Percentiles rank a stretch among this genome's conserved stretches.
These are phyloP conservation scores for Metarhizium humberi DNA, from an alignment of 2,329 filamentous ascomycete genomes.

Conservation along the genomic window DNA sequence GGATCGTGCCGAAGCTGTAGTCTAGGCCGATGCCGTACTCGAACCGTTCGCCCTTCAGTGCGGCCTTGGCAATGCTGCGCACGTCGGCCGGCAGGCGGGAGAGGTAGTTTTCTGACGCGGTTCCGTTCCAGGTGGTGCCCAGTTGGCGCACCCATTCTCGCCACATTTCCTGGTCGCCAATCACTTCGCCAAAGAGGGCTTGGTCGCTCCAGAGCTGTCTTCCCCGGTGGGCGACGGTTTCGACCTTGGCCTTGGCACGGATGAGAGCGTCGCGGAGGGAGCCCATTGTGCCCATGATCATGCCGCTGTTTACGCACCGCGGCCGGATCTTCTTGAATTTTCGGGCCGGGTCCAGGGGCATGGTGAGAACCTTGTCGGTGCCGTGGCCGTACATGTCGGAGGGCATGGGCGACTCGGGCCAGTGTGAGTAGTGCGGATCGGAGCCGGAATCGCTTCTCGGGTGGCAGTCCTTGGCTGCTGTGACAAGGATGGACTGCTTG, in stretches of 20 bases:
- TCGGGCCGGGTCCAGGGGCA: slow-evolving; percentile 20
- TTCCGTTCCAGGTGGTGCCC: slow-evolving; percentile 23
- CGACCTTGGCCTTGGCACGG: slow-evolving; percentile 16
- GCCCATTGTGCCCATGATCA: slow-evolving; percentile 24
- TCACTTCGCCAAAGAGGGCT: slow-evolving; percentile 27
- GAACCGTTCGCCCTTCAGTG: slow-evolving; percentile 20
- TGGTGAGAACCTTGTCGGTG: slow-evolving; percentile 19
- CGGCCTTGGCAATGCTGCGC: slow-evolving; percentile 16
- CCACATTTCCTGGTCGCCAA: slow-evolving; percentile 29
- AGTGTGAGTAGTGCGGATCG: slow-evolving; percentile 25
- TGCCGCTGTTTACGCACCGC: slow-evolving; percentile 25
- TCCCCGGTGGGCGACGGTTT: slow-evolving; percentile 17
- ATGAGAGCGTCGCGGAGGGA: slow-evolving; percentile 15
- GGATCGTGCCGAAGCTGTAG: slow-evolving; percentile 27
- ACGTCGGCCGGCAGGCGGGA: slow-evolving; percentile 11
- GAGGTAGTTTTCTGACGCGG: slow-evolving; percentile 7
- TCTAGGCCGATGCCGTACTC: slow-evolving; percentile 30
- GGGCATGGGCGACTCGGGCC: slow-evolving; percentile 25
- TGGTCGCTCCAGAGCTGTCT: slow-evolving; percentile 28
- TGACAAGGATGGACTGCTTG: slow-evolving; percentile 23
- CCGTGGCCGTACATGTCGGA: slow-evolving; percentile 22
- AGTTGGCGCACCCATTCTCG: slow-evolving; percentile 22
- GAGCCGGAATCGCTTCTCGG: slow-evolving; percentile 23
- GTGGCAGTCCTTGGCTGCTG: slow-evolving; percentile 26
- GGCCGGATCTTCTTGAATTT: slow-evolving; percentile 23